Evolutionary conservation across 2,329 filamentous ascomycete species (phyloP).

Genomic region (Coniochaeta sp.): DNA sequence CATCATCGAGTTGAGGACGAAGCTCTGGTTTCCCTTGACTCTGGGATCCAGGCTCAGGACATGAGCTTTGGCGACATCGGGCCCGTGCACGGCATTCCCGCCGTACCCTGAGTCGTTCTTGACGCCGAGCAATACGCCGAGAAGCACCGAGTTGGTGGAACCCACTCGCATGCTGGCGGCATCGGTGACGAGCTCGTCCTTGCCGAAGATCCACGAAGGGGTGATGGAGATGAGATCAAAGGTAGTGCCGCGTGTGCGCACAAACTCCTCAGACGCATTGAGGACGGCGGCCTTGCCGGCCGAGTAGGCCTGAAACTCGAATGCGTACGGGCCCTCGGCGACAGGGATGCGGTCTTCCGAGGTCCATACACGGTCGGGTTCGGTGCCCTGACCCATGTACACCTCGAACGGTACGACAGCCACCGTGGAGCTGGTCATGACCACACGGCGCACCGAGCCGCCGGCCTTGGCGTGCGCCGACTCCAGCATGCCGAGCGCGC

Average conservation of each 20-base stretch:
- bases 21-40: slow-evolving; percentile 5
- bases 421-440: slow-evolving; percentile 20
- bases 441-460: slow-evolving; percentile 14
- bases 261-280: slow-evolving; percentile 2
- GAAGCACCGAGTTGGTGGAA: slow-evolving; percentile 3
- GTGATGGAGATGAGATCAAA: slow-evolving; percentile 8
- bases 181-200: slow-evolving; percentile 4
- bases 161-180: background rate
- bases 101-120: background rate
- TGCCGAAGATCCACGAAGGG: slow-evolving; percentile 6
- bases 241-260: background rate
- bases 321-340: slow-evolving; percentile 4
- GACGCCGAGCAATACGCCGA: background rate
- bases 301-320: slow-evolving; percentile 9
- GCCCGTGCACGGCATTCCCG: slow-evolving; percentile 5
- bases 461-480: slow-evolving; percentile 10
- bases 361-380: background rate
- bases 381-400: background rate
- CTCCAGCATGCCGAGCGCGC: slow-evolving; percentile 16
- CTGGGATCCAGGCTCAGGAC: background rate
- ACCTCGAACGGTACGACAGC: slow-evolving; percentile 13
- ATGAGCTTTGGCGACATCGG: slow-evolving; percentile 6
- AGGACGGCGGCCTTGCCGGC: slow-evolving; percentile 6
- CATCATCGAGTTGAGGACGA: background rate
- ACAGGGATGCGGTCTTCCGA: slow-evolving; percentile 3